Evolutionary conservation across 202 grass and related monocot genomes (phyloP).

Genomic region (Setaria italica): DNA sequence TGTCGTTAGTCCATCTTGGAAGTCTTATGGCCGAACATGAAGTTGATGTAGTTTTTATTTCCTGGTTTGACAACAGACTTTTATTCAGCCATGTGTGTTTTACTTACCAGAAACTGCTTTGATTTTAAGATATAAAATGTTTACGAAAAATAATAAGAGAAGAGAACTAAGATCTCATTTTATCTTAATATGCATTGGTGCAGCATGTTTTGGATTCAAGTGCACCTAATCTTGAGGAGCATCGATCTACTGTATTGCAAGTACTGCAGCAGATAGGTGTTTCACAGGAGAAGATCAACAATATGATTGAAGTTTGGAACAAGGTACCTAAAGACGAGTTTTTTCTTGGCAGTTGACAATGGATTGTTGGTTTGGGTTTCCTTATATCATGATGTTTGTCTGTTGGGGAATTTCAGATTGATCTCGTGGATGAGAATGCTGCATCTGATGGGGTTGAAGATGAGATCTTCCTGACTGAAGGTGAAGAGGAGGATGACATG

Average conservation of each 20-base stretch:
- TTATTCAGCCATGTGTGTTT: constrained; percentile 27
- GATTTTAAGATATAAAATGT: constrained; percentile 40
- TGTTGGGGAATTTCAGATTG: constrained; percentile 59
- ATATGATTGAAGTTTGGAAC: constrained; percentile 99
- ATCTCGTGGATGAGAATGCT: constrained; percentile 66
- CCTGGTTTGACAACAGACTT: not conserved
- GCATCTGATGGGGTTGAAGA: constrained; percentile 54
- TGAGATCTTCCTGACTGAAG: constrained; percentile 59
- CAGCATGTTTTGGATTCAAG: constrained; percentile 95
- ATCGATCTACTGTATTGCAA: constrained; percentile 80
- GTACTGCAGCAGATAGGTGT: constrained; percentile 96
- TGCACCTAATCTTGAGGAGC: constrained; percentile 77
- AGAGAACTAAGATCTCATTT: constrained; percentile 25
- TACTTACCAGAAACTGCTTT: constrained; percentile 23
- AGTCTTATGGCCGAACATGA: constrained; percentile 23
- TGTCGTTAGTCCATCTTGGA: not conserved
- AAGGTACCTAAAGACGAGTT: constrained; percentile 58
- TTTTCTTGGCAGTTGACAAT: constrained; percentile 15
- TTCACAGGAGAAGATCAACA: constrained; percentile 79
- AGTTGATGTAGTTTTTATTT: constrained; percentile 27
- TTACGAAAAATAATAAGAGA: constrained; percentile 29
- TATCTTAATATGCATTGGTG: constrained; percentile 46
- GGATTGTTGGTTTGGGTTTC: constrained; percentile 2
- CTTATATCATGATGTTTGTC: constrained; percentile 40
- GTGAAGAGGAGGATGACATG: constrained; percentile 56